Conservation (phyloP, 768 basidiomycete species). For the Dacryopinax primogenitus region DNA sequence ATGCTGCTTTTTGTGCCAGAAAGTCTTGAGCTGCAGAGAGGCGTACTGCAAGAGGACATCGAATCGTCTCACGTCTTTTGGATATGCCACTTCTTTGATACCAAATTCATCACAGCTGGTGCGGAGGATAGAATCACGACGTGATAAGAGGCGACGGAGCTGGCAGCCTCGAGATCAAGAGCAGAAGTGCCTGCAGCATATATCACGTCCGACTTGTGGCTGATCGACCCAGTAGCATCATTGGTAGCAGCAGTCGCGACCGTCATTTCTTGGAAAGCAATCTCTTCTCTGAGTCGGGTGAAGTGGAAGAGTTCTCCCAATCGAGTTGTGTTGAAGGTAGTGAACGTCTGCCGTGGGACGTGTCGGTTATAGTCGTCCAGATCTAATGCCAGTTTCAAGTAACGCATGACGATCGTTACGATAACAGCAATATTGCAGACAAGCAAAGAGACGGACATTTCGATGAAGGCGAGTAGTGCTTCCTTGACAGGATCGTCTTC, state of each 20-base stretch:
- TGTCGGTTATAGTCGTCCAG: neutral
- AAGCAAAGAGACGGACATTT: slow-evolving; percentile 32
- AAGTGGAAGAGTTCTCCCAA: neutral
- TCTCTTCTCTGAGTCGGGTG: neutral
- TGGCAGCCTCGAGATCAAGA: too few species aligned
- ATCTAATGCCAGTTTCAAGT: neutral
- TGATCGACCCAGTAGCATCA: neutral
- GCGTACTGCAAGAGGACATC: too few species aligned
- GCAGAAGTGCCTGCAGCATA: too few species aligned
- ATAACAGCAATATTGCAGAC: slow-evolving; percentile 35
- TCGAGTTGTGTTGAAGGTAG: neutral
- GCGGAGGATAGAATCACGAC: too few species aligned
- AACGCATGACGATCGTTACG: slow-evolving; percentile 27
- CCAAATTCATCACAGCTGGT: too few species aligned
- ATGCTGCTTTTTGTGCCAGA: too few species aligned
- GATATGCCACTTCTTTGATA: too few species aligned
- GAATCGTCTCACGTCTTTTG: too few species aligned
- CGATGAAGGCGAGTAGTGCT: slow-evolving; percentile 21
- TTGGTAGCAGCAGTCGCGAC: neutral
- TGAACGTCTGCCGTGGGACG: neutral
- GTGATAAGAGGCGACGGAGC: too few species aligned
- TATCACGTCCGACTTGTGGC: too few species aligned
- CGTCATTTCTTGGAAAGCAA: neutral
- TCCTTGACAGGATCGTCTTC: slow-evolving; percentile 32
- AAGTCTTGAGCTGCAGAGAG: too few species aligned